These are phyloP conservation scores for Plectosphaerella sp. DNA, from an alignment of 2,329 filamentous ascomycete genomes.

Conservation along the genomic window DNA sequence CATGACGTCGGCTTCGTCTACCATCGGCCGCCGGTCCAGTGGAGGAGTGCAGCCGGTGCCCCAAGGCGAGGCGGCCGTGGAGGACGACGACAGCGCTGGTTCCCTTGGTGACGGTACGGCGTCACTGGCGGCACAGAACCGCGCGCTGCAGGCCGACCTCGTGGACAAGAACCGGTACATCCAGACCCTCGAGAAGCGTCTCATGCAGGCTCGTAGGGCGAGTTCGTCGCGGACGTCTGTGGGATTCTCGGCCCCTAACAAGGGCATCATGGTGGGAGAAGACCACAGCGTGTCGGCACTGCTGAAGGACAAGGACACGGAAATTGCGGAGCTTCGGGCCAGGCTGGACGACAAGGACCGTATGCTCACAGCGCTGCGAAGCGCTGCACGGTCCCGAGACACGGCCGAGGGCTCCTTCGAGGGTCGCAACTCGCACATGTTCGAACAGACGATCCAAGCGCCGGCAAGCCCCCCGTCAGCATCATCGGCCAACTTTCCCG, in stretches of 20 bases:
- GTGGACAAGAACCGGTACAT: conserved; percentile 98
- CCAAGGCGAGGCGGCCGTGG: conserved; percentile 34
- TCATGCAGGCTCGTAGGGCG: conserved; percentile 83
- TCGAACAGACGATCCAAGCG: conserved; percentile 10
- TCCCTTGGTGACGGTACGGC: conserved; percentile 86
- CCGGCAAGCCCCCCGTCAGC: conserved; percentile 10
- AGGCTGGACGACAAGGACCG: conserved; percentile 91
- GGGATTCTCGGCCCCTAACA: conserved; percentile 58
- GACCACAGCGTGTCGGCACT: conserved; percentile 69
- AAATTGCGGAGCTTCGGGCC: conserved; percentile 86
- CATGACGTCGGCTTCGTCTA: conserved; percentile 59
- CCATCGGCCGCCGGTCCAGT: conserved; percentile 50
- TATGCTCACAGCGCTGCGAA: conserved; percentile 84
- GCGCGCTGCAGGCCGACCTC: conserved; percentile 89
- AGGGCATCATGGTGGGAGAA: conserved; percentile 68
- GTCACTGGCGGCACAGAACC: conserved; percentile 77
- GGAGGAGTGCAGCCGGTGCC: conserved; percentile 35
- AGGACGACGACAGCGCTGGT: conserved; percentile 68
- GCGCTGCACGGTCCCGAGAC: conserved; percentile 80
- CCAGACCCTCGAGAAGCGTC: conserved; percentile 82
- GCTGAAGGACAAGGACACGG: conserved; percentile 83
- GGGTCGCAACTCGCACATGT: conserved; percentile 19
- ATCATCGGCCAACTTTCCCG: conserved; percentile 1
- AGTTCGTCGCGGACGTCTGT: conserved; percentile 85
- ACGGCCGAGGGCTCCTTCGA: conserved; percentile 55